Evolutionary conservation across 2,329 filamentous ascomycete species (phyloP), one percentile per base, ranked within the genome.

Genomic region (Aspergillus arachidicola): DNA sequence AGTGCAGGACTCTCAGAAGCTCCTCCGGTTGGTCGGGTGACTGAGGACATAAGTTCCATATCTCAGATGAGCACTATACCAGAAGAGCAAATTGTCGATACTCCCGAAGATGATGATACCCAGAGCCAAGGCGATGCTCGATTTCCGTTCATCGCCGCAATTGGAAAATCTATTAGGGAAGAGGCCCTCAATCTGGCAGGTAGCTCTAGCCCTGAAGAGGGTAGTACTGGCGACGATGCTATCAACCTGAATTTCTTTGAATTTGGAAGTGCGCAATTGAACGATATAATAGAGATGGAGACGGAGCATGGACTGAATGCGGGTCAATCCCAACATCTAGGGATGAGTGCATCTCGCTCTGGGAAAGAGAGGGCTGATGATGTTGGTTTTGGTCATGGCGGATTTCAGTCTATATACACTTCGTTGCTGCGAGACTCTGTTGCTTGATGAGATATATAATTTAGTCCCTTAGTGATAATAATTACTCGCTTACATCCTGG

Each of bases 401-500:
- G 38, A 41, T 41, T 41, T 41, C 38, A 41, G 19, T 41, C 38
- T n/a, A 41, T 41, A 41, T 41, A 41, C 38, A 41, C 38, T 41
- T 41, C 38, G 2, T 41, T 41, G 38, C 6, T 41, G 19, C 38
- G 38, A n/a, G 19, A 41, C 38, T 9, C 38, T 10, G 38, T 41
- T 9, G 38, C 16, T 41, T 41, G 38, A 41, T 10, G 6, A n/a
- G 2, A n/a, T 1, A n/a, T n/a, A n/a, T 41, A 41, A 19, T n/a
- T 19, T n/a, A 7, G 2, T n/a, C 10, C 0, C 38, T 9, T n/a
- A 3, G 1, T 6, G 2, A 41, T 41, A 4, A n/a, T 41, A 9
- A 0, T 1, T n/a, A 10, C 7, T 41, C 7, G 19, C 3, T 41
- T 6, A 0, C 9, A 36, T n/a, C 16, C 6, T 0, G 3, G 19